Conservation (phyloP, 441 rosid genomes). For the Eruca vesicaria region DNA sequence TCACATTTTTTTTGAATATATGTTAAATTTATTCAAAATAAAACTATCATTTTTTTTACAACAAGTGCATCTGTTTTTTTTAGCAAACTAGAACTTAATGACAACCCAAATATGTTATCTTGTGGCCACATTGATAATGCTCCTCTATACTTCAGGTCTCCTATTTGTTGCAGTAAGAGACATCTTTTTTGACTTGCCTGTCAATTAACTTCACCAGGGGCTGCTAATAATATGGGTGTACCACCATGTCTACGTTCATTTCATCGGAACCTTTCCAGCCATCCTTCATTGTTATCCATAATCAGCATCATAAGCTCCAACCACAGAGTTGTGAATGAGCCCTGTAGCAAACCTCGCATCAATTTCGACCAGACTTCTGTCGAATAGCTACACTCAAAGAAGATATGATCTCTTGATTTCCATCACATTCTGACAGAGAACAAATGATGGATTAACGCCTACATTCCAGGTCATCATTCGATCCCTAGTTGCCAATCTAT, state of each 20-base stretch:
- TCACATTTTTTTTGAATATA: neutral
- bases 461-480: neutral
- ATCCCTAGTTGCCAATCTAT: neutral
- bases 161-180: neutral
- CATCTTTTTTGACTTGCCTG: neutral
- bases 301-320: too few species aligned
- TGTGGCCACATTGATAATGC: neutral
- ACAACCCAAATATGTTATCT: neutral
- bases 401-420: neutral
- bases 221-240: neutral
- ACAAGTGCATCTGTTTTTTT: neutral
- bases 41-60: too few species aligned
- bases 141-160: neutral
- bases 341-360: neutral
- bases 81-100: too few species aligned
- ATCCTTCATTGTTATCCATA: neutral
- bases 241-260: neutral
- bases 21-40: neutral
- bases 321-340: too few species aligned
- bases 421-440: neutral
- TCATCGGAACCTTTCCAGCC: neutral
- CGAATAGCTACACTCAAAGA: neutral
- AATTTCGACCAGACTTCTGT: neutral
- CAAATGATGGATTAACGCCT: neutral
- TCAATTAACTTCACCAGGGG: neutral